phyloP scores from a whole-genome alignment of 179 eudicot genomes.

The Heliamphora pulchella region DNA sequence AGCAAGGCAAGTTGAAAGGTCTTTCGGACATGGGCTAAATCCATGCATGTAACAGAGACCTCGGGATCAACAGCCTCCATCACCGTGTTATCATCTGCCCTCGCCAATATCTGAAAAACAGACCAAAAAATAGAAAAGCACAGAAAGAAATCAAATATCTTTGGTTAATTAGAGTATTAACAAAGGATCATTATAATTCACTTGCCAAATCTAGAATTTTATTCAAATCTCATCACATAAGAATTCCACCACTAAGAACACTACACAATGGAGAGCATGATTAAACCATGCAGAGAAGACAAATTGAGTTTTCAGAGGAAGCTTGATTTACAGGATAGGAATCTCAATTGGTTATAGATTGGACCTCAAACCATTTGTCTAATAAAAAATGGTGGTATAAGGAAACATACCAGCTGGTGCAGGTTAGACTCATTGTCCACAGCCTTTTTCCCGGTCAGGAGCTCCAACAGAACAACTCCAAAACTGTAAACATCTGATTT shows the following conservation, averaged over 20 bases:
- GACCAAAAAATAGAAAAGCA: neutral
- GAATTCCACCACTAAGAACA: too few species aligned
- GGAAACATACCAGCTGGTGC: slow-evolving; percentile 53
- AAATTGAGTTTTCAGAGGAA: neutral
- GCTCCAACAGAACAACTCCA: slow-evolving; percentile 58
- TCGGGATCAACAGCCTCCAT: slow-evolving; percentile 67
- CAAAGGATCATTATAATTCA: too few species aligned
- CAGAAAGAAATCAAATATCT: too few species aligned
- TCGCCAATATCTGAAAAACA: slow-evolving; percentile 42
- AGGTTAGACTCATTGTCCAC: slow-evolving; percentile 55
- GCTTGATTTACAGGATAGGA: too few species aligned
- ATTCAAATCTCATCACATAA: too few species aligned
- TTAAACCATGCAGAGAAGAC: slow-evolving; percentile 1
- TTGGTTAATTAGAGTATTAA: neutral
- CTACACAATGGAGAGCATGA: too few species aligned
- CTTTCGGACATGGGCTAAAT: slow-evolving; percentile 36
- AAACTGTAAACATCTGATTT: slow-evolving; percentile 68
- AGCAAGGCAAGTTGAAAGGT: slow-evolving; percentile 54
- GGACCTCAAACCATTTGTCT: neutral
- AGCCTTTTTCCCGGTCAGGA: slow-evolving; percentile 56
- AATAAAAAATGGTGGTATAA: neutral
- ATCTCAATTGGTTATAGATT: neutral
- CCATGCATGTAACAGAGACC: slow-evolving; percentile 52
- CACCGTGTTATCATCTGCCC: slow-evolving; percentile 50
- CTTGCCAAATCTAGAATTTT: too few species aligned